Evolutionary conservation across 345 rosid genomes (phyloP).

Genomic region (Euclidium syriacum): DNA sequence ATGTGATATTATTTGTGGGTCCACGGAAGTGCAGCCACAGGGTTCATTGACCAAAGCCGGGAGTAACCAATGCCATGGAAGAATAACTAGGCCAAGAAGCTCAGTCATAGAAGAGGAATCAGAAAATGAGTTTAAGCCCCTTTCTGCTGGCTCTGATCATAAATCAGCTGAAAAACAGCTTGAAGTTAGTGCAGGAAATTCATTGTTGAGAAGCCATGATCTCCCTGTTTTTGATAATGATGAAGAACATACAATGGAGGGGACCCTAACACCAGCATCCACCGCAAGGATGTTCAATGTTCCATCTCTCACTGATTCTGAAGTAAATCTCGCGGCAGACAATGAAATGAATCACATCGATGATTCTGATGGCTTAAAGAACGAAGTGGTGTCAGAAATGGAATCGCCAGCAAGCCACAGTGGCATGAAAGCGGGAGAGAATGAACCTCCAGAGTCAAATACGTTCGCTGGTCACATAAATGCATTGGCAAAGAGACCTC

Average conservation of each 20-base stretch:
- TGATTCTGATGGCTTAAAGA: slow-evolving; percentile 16
- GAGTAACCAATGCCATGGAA: slow-evolving; percentile 20
- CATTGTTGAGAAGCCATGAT: slow-evolving; percentile 26
- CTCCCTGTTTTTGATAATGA: slow-evolving; percentile 30
- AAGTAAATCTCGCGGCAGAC: slow-evolving; percentile 18
- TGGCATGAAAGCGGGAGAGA: slow-evolving; percentile 24
- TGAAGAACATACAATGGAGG: slow-evolving; percentile 27
- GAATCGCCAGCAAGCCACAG: slow-evolving; percentile 25
- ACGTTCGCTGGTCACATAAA: slow-evolving; percentile 5
- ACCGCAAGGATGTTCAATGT: slow-evolving; percentile 17
- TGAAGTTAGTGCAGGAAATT: slow-evolving; percentile 24
- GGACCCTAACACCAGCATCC: slow-evolving; percentile 15
- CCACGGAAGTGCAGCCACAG: slow-evolving; percentile 20
- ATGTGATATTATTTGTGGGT: slow-evolving; percentile 23
- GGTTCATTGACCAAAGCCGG: slow-evolving; percentile 6
- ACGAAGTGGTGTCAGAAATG: slow-evolving; percentile 17
- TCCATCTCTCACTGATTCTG: slow-evolving; percentile 22
- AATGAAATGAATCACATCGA: slow-evolving; percentile 22
- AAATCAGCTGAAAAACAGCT: slow-evolving; percentile 18
- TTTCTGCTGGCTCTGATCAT: slow-evolving; percentile 30
- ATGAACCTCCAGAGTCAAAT: slow-evolving; percentile 22
- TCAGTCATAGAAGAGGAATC: slow-evolving; percentile 23
- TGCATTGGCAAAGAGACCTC: slow-evolving; percentile 16
- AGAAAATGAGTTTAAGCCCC: slow-evolving; percentile 17
- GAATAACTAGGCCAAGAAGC: slow-evolving; percentile 36